Evolutionary conservation across 148 eudicot genomes (phyloP).

Genomic region (Beta vulgaris): DNA sequence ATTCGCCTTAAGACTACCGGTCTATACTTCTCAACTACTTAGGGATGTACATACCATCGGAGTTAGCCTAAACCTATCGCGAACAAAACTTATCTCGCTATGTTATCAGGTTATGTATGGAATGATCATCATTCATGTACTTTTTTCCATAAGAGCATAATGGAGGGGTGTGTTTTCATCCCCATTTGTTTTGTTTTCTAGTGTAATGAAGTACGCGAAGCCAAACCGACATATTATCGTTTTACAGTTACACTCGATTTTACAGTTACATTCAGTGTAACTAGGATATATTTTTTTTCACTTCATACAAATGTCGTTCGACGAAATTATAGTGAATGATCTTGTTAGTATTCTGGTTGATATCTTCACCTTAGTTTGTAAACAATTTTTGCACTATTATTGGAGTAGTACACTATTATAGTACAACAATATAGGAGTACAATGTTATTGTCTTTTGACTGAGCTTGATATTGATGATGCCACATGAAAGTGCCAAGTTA

Average conservation of each 20-base stretch:
- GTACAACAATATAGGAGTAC: background rate
- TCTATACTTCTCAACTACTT: background rate
- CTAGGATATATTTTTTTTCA: too few relatives aligned
- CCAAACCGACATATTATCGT: too few relatives aligned
- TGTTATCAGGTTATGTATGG: too few relatives aligned
- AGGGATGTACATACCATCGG: too few relatives aligned
- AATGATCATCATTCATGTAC: background rate
- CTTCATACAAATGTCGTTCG: too few relatives aligned
- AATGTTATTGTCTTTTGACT: slow-evolving; percentile 15
- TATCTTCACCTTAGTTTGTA: too few relatives aligned
- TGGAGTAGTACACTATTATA: background rate
- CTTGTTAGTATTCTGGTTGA: background rate
- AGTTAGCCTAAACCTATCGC: background rate
- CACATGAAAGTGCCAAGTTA: slow-evolving; percentile 29
- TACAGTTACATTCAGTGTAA: too few relatives aligned
- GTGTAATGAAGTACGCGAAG: too few relatives aligned
- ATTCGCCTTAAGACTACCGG: background rate
- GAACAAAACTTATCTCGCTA: background rate
- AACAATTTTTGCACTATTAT: background rate
- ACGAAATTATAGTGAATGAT: too few relatives aligned
- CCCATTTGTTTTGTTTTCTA: background rate
- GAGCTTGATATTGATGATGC: slow-evolving; percentile 20
- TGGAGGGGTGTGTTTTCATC: too few relatives aligned
- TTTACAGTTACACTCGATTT: too few relatives aligned
- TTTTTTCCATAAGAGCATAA: background rate